Percentiles rank a stretch among this genome's conserved stretches.
phyloP scores from a whole-genome alignment of 371 early-diverging fungal species.

The Circinella umbellata region DNA sequence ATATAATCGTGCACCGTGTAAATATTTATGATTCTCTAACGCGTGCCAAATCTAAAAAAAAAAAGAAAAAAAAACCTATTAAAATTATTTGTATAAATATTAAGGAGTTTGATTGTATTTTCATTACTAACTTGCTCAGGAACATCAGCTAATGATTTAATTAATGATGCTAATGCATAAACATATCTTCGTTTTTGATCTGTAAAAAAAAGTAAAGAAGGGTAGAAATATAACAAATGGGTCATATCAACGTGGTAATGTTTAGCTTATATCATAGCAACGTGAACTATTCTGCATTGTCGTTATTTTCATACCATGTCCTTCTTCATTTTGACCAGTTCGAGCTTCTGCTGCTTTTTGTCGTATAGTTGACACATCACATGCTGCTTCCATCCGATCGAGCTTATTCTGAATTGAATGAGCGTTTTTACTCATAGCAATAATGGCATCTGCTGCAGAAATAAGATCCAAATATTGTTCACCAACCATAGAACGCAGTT shows the following conservation, averaged over 20 bases:
- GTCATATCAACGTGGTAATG: too few species aligned
- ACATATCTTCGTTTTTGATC: constrained; percentile 62
- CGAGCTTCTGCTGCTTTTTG: constrained; percentile 18
- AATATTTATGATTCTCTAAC: constrained; percentile 69
- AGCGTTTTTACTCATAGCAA: constrained; percentile 72
- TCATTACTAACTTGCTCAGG: constrained; percentile 74
- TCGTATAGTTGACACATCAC: constrained; percentile 63
- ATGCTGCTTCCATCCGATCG: constrained; percentile 59
- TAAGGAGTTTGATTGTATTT: not conserved
- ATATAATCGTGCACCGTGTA: constrained; percentile 76
- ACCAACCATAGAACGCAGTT: constrained; percentile 87
- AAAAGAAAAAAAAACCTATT: not conserved
- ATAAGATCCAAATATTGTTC: constrained; percentile 86
- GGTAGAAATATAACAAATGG: too few species aligned
- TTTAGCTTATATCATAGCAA: too few species aligned
- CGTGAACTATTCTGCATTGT: not conserved
- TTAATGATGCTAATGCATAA: constrained; percentile 77
- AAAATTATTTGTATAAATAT: not conserved
- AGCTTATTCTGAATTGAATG: constrained; percentile 61
- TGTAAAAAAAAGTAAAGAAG: constrained; percentile 10
- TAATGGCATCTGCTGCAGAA: constrained; percentile 84
- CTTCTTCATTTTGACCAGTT: constrained; percentile 18
- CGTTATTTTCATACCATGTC: constrained; percentile 14
- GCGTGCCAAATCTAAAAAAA: constrained; percentile 75
- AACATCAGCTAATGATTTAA: constrained; percentile 84